Evolutionary conservation across 495 filamentous ascomycete genomes (phyloP), one percentile per base, ranked within the genome.

Genomic region (Podospora pseudopauciseta): DNA sequence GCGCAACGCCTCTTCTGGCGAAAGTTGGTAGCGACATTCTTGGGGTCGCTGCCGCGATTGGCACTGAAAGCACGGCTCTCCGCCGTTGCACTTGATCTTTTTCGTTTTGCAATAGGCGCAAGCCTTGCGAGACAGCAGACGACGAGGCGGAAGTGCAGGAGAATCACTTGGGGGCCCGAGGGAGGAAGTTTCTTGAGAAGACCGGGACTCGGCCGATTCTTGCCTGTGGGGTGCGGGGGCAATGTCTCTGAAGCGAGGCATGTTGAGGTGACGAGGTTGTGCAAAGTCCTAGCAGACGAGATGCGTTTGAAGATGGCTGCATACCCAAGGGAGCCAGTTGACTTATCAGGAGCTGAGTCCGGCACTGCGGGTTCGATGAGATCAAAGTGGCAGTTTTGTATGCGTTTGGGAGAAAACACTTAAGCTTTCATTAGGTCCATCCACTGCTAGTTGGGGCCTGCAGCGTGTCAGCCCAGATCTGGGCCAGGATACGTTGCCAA

Each of bases 61-160:
- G 59, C 59, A 61, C 18, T 61, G 59, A 18, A 27, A 18, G 18
- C 59, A 61, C 16, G 59, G 59, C 20, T 61, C 19, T 32, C 23
- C 59, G 7, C 23, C 59, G 20, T 3, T 27, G 59, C 59, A 61
- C 18, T 61, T 61, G 59, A 61, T 61, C 23, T 61, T 61, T 27
- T 61, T 61, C 19, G 16, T 61, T 3, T 32, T 61, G 59, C 59
- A 61, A 18, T 20, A 27, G 18, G 32, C 4, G 18, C 59, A 61
- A 32, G 59, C 59, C 23, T 61, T 61, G 59, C 59, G 59, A 15
- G 59, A 13, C 5, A 27, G 16, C 19, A 5, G 1, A 27, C 23
- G 59, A 18, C 59, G 19, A 32, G 59, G 59, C 2, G 20, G 28
- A 15, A 32, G 59, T 20, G 27, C 11, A 58, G 6, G 39, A 49